These are phyloP conservation scores for Pharnaceum exiguum DNA, from an alignment of 148 eudicot species.

Conservation along the genomic window DNA sequence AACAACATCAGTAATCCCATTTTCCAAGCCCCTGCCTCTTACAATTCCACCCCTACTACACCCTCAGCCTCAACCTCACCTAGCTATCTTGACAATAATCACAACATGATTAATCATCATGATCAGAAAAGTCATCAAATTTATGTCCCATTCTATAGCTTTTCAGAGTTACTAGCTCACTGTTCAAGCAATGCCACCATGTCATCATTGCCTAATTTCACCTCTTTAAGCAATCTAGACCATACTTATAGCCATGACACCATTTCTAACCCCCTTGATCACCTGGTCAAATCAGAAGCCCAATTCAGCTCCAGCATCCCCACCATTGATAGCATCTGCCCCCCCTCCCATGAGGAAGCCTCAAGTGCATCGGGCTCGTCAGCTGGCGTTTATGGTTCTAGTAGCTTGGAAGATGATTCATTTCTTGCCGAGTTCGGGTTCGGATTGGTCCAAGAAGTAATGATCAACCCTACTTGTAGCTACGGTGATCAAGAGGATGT, in stretches of 20 bases:
- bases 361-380: conserved; percentile 15
- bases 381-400: conserved; percentile 8
- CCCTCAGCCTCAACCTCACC: conserved; percentile 11
- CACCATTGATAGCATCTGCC: background rate
- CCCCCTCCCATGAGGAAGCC: conserved; percentile 10
- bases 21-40: background rate
- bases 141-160: conserved; percentile 14
- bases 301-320: background rate
- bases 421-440: conserved; percentile 23
- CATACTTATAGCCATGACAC: background rate
- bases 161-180: conserved; percentile 16
- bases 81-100: conserved; percentile 8
- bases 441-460: conserved; percentile 18
- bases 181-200: conserved; percentile 17
- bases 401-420: conserved; percentile 23
- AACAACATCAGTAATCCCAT: conserved; percentile 9
- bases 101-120: background rate
- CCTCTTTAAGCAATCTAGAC: background rate
- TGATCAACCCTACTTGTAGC: conserved; percentile 16
- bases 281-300: background rate
- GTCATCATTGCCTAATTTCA: conserved; percentile 10
- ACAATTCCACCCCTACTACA: conserved; percentile 12
- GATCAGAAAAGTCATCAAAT: background rate
- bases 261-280: background rate
- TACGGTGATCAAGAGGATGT: conserved; percentile 22